A percentile compares a stretch with the other conserved stretches of the same genome.
These are phyloP conservation scores for Saturnispora silvae DNA, from an alignment of 805 yeast genomes.

Conservation along the genomic window DNA sequence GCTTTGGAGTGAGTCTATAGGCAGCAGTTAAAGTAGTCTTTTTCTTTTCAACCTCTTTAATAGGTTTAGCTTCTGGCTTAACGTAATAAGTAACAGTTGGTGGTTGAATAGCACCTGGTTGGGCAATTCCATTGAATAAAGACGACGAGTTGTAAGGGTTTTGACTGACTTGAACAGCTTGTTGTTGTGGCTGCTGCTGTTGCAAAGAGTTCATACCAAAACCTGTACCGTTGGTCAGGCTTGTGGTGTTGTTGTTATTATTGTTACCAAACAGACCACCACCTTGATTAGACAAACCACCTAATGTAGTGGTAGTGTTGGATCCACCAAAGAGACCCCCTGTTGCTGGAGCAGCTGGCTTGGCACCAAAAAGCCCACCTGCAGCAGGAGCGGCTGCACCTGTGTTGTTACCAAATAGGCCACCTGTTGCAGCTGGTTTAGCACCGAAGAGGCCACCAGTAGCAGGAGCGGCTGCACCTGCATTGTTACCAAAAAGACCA, in stretches of 20 bases:
- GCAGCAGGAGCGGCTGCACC: conserved; percentile 12
- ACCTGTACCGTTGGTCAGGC: conserved; percentile 19
- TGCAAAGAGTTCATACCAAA: conserved; percentile 27
- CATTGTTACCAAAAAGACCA: conserved; percentile 22
- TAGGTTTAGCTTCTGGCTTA: conserved; percentile 42
- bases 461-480: conserved; percentile 27
- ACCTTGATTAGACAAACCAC: conserved; percentile 16
- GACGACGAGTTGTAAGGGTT: conserved; percentile 79
- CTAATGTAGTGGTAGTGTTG: conserved; percentile 12
- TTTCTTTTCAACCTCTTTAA: conserved; percentile 40
- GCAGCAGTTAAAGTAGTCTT: conserved; percentile 50
- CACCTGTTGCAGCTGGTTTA: conserved; percentile 9
- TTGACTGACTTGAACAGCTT: conserved; percentile 28
- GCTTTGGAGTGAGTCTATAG: conserved; percentile 55
- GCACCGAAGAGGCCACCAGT: conserved; percentile 23
- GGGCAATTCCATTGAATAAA: conserved; percentile 36
- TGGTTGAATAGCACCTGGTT: conserved; percentile 13
- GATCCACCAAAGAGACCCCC: conserved; percentile 22
- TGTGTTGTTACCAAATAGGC: conserved; percentile 14
- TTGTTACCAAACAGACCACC: conserved; percentile 32
- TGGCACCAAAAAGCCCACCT: conserved; percentile 28
- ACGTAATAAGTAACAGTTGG: conserved; percentile 34
- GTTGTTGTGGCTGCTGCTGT: conserved; percentile 17
- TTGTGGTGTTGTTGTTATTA: conserved; percentile 9
- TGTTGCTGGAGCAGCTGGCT: conserved; percentile 13